phyloP scores from a whole-genome alignment of 768 basidiomycete genomes.

The Agrocybe pediades region DNA sequence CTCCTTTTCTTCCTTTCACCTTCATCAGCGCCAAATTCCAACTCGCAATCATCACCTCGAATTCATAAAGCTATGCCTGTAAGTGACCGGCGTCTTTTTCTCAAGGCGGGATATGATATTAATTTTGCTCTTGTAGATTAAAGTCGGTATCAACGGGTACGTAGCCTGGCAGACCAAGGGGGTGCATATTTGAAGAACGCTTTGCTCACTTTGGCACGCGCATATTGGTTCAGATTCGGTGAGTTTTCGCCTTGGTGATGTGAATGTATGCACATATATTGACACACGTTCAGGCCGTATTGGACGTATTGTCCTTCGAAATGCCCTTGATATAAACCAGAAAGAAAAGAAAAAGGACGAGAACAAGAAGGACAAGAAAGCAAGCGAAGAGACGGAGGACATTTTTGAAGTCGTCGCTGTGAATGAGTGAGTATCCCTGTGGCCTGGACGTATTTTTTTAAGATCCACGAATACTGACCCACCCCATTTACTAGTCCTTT shows the following conservation, averaged over 20 bases:
- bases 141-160: constrained; percentile 9
- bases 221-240: constrained; percentile 61
- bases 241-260: constrained; percentile 21
- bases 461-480: no score
- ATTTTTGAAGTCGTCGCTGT: constrained; percentile 81
- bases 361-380: no score
- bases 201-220: background rate
- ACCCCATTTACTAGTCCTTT: constrained; percentile 63
- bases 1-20: background rate
- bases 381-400: no score
- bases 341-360: no score
- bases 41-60: background rate
- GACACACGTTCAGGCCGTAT: constrained; percentile 71
- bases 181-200: background rate
- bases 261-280: background rate
- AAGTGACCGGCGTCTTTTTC: background rate
- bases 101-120: background rate
- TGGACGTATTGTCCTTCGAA: constrained; percentile 93
- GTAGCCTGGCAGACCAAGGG: constrained; percentile 3
- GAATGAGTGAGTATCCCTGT: constrained; percentile 69
- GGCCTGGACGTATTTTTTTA: background rate
- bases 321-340: constrained; percentile 81
- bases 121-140: background rate
- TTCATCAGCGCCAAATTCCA: background rate
- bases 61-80: background rate